A percentile compares a stretch with the other conserved stretches of the same genome.
Conservation (phyloP, 2,329 filamentous ascomycete genomes). For the Sporothrix luriei region DNA sequence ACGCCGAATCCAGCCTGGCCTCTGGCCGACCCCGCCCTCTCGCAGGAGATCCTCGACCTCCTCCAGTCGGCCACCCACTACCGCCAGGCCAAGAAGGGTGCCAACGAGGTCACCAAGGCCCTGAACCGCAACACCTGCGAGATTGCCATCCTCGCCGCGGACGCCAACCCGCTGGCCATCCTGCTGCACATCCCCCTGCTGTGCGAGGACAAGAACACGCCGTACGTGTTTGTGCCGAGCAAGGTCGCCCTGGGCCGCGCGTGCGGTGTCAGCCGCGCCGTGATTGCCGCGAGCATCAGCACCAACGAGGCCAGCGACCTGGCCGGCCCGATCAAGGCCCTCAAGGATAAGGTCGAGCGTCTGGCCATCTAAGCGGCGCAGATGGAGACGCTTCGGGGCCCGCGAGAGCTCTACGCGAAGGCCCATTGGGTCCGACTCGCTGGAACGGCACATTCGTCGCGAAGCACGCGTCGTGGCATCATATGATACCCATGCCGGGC, state of each 20-base stretch:
- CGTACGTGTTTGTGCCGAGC: constrained; percentile 38
- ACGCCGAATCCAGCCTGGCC: constrained; percentile 35
- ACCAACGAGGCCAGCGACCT: constrained; percentile 90
- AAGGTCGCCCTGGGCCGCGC: constrained; percentile 63
- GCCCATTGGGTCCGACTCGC: not conserved
- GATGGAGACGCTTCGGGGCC: not conserved
- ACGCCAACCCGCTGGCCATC: constrained; percentile 85
- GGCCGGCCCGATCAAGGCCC: constrained; percentile 78
- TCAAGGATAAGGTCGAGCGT: constrained; percentile 95
- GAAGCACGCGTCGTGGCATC: not conserved
- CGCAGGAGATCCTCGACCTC: constrained; percentile 76
- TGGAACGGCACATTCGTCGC: not conserved
- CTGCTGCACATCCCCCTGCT: constrained; percentile 87
- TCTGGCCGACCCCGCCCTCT: constrained; percentile 38
- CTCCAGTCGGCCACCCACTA: constrained; percentile 71
- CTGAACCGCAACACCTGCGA: constrained; percentile 89
- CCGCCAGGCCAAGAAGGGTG: constrained; percentile 84
- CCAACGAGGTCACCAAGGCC: constrained; percentile 84
- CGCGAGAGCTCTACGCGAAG: no score
- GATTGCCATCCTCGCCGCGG: constrained; percentile 84
- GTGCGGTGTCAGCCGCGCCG: constrained; percentile 83
- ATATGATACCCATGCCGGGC: constrained; percentile 13
- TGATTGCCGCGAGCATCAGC: constrained; percentile 86
- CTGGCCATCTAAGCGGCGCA: constrained; percentile 74
- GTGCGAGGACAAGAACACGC: constrained; percentile 73